Percentiles rank a stretch among this genome's conserved stretches.
Evolutionary conservation across 306 rosid species (phyloP).

Genomic region (Ochetophila trinervis): DNA sequence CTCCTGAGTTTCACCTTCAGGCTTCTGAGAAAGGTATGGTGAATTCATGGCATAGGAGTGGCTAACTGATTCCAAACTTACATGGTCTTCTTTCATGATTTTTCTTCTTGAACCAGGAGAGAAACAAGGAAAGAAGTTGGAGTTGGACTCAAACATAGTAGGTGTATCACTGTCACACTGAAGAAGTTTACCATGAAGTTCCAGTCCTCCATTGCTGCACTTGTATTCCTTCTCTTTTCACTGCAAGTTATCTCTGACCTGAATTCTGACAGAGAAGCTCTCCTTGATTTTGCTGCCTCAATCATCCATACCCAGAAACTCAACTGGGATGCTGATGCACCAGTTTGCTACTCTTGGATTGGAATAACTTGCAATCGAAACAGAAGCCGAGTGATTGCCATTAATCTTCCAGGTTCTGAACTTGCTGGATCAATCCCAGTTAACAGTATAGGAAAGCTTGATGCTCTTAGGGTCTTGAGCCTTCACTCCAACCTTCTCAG

Average conservation of each 20-base stretch:
- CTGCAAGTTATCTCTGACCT: conserved; percentile 41
- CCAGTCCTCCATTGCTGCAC: conserved; percentile 29
- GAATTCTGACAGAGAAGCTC: conserved; percentile 63
- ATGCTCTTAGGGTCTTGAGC: conserved; percentile 57
- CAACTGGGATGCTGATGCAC: conserved; percentile 55
- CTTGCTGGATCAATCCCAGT: conserved; percentile 54
- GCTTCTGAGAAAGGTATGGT: not conserved
- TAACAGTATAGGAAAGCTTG: conserved; percentile 56
- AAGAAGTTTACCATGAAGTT: conserved; percentile 46
- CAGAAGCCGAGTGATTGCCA: conserved; percentile 44
- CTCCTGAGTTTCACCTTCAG: conserved; percentile 2
- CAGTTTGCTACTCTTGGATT: conserved; percentile 66
- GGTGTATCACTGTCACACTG: conserved; percentile 24
- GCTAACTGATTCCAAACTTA: conserved; percentile 12
- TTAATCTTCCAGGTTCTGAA: conserved; percentile 75
- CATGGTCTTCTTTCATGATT: conserved; percentile 8
- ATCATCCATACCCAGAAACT: conserved; percentile 57
- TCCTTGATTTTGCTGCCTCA: conserved; percentile 49
- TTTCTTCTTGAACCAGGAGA: conserved; percentile 38
- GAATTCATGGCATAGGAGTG: not conserved
- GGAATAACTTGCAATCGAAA: conserved; percentile 58
- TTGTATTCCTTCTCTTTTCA: conserved; percentile 31
- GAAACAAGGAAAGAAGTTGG: conserved; percentile 35
- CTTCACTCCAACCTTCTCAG: conserved; percentile 66
- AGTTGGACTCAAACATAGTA: conserved; percentile 23